These are phyloP conservation scores for Cercophora scortea DNA, from an alignment of 495 filamentous ascomycete species.

Conservation along the genomic window DNA sequence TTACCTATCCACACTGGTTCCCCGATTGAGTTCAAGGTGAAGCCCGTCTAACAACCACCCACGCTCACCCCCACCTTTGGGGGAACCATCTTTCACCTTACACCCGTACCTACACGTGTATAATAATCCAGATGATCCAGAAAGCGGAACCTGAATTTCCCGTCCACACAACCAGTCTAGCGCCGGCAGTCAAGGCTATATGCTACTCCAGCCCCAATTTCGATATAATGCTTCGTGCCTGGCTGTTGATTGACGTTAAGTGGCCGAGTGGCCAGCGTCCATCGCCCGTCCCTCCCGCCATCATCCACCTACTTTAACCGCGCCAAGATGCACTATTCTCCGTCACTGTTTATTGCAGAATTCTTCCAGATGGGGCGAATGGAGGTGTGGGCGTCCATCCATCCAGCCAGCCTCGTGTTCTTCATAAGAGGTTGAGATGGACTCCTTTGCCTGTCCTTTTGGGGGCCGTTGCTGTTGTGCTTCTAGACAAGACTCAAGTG, in stretches of 20 bases:
- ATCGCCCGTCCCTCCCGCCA: not conserved
- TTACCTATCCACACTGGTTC: no score
- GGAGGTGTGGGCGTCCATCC: not conserved
- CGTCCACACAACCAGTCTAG: not conserved
- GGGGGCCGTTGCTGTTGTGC: not conserved
- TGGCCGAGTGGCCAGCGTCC: not conserved
- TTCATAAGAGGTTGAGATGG: not conserved
- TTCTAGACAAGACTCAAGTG: not conserved
- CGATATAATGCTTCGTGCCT: not conserved
- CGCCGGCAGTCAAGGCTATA: not conserved
- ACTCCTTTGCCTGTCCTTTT: not conserved
- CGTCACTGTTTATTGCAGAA: not conserved
- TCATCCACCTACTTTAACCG: not conserved
- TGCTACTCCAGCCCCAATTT: not conserved
- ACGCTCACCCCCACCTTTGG: no score
- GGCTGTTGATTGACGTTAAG: not conserved
- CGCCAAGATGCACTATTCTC: not conserved
- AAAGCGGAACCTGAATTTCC: not conserved
- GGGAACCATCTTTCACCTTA: no score
- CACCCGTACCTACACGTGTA: no score
- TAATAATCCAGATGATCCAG: not conserved
- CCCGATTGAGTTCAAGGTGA: no score
- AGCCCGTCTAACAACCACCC: no score
- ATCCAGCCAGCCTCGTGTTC: no score
- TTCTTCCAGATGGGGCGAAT: not conserved